phyloP scores from a whole-genome alignment of 176 grass and related monocot species.

The Microstegium vimineum region DNA sequence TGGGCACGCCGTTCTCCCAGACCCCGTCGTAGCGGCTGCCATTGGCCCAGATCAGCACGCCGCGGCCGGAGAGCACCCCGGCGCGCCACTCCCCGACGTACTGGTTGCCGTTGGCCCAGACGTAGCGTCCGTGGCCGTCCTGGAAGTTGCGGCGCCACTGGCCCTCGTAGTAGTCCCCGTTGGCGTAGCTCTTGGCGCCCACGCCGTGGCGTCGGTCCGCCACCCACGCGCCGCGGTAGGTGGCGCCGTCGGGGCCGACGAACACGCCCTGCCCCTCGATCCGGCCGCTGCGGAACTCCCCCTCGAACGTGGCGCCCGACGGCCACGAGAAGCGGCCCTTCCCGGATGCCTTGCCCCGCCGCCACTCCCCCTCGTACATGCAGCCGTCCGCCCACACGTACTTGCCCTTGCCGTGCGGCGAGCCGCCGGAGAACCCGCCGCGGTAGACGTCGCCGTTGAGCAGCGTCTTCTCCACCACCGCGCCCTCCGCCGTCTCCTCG shows the following conservation, averaged over 20 bases:
- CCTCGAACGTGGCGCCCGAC: conserved; percentile 86
- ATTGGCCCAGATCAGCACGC: conserved; percentile 86
- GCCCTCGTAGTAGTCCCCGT: conserved; percentile 96
- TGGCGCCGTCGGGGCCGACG: conserved; percentile 62
- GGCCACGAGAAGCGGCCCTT: conserved; percentile 94
- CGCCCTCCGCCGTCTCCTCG: conserved; percentile 11
- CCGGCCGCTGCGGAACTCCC: conserved; percentile 74
- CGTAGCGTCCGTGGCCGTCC: conserved; percentile 88
- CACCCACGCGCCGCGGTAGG: conserved; percentile 76
- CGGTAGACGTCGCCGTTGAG: conserved; percentile 76
- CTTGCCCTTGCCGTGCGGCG: conserved; percentile 83
- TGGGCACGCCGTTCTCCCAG: conserved; percentile 84
- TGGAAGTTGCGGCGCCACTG: conserved; percentile 82
- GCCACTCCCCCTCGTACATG: conserved; percentile 92
- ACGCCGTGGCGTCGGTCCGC: conserved; percentile 71
- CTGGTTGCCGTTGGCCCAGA: conserved; percentile 90
- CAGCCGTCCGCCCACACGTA: conserved; percentile 86
- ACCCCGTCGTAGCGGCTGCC: conserved; percentile 90
- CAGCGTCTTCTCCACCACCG: conserved; percentile 72
- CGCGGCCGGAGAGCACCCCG: conserved; percentile 87
- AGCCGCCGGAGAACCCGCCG: conserved; percentile 47
- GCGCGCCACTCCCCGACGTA: conserved; percentile 91
- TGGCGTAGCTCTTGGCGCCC: conserved; percentile 77
- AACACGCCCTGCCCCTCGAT: conserved; percentile 86
- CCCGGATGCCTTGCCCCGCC: conserved; percentile 72